Evolutionary conservation across 345 rosid species (phyloP).

Genomic region (Luvunga scandens): DNA sequence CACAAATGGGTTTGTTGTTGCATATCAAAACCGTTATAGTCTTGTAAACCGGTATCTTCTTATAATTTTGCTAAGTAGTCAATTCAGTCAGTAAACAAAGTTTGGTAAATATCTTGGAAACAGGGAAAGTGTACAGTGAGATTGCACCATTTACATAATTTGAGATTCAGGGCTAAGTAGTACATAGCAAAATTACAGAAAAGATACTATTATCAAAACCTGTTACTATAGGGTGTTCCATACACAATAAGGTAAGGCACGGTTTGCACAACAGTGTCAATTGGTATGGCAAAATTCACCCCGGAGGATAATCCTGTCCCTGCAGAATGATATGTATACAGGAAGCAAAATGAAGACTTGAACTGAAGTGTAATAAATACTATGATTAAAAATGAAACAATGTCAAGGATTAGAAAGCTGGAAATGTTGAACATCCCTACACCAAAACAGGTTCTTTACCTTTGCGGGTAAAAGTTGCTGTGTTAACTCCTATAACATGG

Average conservation of each 20-base stretch:
- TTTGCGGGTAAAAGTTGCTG: conserved; percentile 82
- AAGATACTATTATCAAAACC: conserved; percentile 42
- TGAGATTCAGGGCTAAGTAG: not conserved
- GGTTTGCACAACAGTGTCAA: conserved; percentile 62
- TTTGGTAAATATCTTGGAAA: not conserved
- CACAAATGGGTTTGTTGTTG: conserved; percentile 22
- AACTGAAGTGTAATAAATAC: not conserved
- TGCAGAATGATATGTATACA: conserved; percentile 24
- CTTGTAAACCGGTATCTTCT: too few relatives aligned
- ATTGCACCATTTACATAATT: not conserved
- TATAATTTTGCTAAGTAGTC: not conserved
- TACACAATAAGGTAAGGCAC: conserved; percentile 80
- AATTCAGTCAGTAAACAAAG: not conserved
- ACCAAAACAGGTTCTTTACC: conserved; percentile 31
- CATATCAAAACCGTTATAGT: conserved; percentile 24
- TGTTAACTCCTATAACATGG: conserved; percentile 86
- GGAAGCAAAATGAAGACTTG: not conserved
- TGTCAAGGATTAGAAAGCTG: not conserved
- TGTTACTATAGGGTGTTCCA: conserved; percentile 78
- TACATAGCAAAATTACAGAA: not conserved
- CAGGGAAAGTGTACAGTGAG: not conserved
- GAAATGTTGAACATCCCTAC: not conserved
- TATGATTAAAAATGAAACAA: not conserved
- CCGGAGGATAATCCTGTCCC: conserved; percentile 84
- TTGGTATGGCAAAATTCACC: conserved; percentile 79